Evolutionary conservation across 495 filamentous ascomycete species (phyloP).

Genomic region (Pyrenopolyporus hunteri): DNA sequence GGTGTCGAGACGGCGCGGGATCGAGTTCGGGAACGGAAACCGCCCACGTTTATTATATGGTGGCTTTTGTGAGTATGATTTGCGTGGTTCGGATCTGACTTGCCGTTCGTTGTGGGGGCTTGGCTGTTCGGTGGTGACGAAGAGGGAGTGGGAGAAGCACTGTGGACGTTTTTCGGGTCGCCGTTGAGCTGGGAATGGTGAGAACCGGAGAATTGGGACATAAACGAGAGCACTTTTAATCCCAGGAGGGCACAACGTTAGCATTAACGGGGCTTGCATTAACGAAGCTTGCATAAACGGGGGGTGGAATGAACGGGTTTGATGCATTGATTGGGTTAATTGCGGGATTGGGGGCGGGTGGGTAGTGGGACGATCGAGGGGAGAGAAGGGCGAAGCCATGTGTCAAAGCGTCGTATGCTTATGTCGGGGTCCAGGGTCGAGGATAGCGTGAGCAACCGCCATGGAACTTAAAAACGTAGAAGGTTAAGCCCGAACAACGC

Average conservation of each 20-base stretch:
- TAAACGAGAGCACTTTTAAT: constrained; percentile 63
- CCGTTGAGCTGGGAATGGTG: constrained; percentile 35
- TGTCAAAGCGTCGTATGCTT: constrained; percentile 11
- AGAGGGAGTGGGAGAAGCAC: constrained; percentile 50
- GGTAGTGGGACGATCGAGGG: neutral
- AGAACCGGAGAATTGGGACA: constrained; percentile 59
- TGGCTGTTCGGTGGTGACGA: constrained; percentile 42
- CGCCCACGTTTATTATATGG: constrained; percentile 35
- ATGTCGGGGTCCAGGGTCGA: constrained; percentile 1
- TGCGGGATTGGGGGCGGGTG: neutral
- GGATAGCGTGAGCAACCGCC: constrained; percentile 9
- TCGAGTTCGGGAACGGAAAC: constrained; percentile 37
- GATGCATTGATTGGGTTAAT: constrained; percentile 16
- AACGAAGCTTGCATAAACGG: too few relatives aligned
- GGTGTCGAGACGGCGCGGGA: constrained; percentile 40
- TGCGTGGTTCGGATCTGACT: constrained; percentile 18
- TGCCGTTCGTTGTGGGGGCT: constrained; percentile 19
- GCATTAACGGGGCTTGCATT: constrained; percentile 20
- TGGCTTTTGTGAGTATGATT: constrained; percentile 38
- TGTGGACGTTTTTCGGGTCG: constrained; percentile 40
- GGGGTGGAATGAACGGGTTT: constrained; percentile 5
- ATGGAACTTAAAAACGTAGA: constrained; percentile 20
- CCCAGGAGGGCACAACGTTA: constrained; percentile 7
- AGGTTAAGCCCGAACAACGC: constrained; percentile 16
- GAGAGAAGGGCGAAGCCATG: neutral